Percentiles rank a stretch among this genome's conserved stretches.
These are phyloP conservation scores for Saccharomyces cerevisiae DNA, from an alignment of 805 yeast genomes.

Conservation along the genomic window DNA sequence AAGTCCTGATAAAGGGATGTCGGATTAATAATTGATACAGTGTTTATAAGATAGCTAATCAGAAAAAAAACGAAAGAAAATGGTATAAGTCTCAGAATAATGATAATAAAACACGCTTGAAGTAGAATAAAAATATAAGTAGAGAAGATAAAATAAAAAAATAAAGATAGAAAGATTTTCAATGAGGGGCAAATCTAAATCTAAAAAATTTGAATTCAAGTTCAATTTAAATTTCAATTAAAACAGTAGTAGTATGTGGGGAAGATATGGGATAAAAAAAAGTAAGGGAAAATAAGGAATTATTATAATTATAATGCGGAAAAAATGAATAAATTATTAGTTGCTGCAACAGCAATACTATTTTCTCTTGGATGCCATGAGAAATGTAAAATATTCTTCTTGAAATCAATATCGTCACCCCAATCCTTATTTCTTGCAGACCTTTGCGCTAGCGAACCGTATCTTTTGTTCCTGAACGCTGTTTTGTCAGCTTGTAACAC, in stretches of 20 bases:
- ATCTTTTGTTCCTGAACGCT: slow-evolving; percentile 63
- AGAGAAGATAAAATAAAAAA: not conserved
- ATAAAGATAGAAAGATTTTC: not conserved
- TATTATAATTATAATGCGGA: slow-evolving; percentile 49
- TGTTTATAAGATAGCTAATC: not conserved
- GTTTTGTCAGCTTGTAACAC: slow-evolving; percentile 95
- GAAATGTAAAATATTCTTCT: slow-evolving; percentile 85
- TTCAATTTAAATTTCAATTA: not conserved
- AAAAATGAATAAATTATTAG: slow-evolving; percentile 84
- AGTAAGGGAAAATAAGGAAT: not conserved
- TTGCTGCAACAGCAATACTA: slow-evolving; percentile 95
- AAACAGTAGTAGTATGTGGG: not conserved
- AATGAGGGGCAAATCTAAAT: not conserved
- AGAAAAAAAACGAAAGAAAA: not conserved
- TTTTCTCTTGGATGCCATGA: slow-evolving; percentile 98
- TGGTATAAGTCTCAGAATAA: not conserved
- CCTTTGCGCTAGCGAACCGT: slow-evolving; percentile 35
- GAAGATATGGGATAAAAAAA: not conserved
- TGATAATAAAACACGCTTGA: not conserved
- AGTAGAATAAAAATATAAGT: not conserved
- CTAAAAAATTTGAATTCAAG: not conserved
- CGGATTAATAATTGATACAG: not conserved
- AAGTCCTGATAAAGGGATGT: not conserved
- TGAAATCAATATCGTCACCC: slow-evolving; percentile 80
- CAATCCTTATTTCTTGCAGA: slow-evolving; percentile 38